phyloP scores from a whole-genome alignment of 305 asterid genomes.

The Plantago coronopus region DNA sequence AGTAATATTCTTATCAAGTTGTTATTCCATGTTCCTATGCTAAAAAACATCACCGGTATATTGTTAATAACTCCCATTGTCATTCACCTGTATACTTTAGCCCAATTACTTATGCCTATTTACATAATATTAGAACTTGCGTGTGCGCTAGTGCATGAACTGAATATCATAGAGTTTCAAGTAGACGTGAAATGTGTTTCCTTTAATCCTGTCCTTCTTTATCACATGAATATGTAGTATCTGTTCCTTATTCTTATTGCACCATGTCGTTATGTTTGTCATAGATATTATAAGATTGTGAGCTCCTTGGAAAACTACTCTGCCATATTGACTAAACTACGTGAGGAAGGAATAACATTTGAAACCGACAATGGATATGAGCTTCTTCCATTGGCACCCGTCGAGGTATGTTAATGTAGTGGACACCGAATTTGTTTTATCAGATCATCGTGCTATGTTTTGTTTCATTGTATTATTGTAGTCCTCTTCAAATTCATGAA shows the following conservation, averaged over 20 bases:
- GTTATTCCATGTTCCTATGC: neutral
- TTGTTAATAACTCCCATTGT: too few relatives aligned
- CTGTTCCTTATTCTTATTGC: constrained; percentile 9
- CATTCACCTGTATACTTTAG: too few relatives aligned
- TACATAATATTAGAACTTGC: too few relatives aligned
- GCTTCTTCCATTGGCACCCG: constrained; percentile 59
- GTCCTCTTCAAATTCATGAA: too few relatives aligned
- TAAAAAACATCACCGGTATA: too few relatives aligned
- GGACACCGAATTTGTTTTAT: constrained; percentile 8
- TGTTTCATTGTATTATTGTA: neutral
- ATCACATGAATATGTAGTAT: too few relatives aligned
- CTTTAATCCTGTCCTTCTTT: neutral
- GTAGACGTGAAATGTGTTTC: too few relatives aligned
- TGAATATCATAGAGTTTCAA: neutral
- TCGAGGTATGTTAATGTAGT: constrained; percentile 50
- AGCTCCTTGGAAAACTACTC: constrained; percentile 70
- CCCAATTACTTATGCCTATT: too few relatives aligned
- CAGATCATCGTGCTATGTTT: neutral
- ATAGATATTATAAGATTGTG: constrained; percentile 57
- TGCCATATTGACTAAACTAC: constrained; percentile 48
- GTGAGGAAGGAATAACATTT: constrained; percentile 68
- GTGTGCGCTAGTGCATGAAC: too few relatives aligned
- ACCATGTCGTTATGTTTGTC: constrained; percentile 19
- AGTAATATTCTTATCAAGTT: neutral
- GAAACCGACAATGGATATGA: constrained; percentile 83